These are phyloP conservation scores for Sclerotinia spermophila DNA, from an alignment of 2,329 filamentous ascomycete genomes.

Conservation along the genomic window DNA sequence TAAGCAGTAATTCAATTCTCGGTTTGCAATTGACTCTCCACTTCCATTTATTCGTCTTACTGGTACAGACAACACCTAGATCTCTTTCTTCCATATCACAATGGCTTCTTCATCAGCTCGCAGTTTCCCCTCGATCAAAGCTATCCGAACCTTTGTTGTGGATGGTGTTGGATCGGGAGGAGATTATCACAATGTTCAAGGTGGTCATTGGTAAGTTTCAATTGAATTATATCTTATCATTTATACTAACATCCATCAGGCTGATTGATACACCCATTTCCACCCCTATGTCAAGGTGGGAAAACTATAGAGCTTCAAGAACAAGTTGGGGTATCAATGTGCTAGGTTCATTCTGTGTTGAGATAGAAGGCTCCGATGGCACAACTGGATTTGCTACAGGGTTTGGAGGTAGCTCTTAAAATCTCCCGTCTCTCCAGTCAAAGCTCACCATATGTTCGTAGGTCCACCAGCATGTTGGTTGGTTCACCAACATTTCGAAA, in stretches of 20 bases:
- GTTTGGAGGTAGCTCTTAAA: conserved; percentile 62
- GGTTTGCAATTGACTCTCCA: neutral
- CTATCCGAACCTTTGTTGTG: conserved; percentile 69
- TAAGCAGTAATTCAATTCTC: neutral
- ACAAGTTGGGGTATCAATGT: conserved; percentile 97
- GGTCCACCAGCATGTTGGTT: conserved; percentile 91
- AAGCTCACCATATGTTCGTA: conserved; percentile 31
- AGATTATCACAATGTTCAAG: conserved; percentile 89
- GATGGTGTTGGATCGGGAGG: conserved; percentile 62
- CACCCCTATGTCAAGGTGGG: conserved; percentile 86
- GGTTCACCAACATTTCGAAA: conserved; percentile 86
- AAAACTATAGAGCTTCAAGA: conserved; percentile 79
- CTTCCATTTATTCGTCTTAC: neutral
- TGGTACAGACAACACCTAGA: neutral
- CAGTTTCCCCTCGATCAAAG: conserved; percentile 70
- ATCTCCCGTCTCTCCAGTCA: neutral
- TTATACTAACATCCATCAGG: conserved; percentile 49
- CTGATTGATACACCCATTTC: conserved; percentile 89
- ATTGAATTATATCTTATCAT: neutral
- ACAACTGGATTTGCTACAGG: conserved; percentile 93
- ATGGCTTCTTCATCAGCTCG: conserved; percentile 33
- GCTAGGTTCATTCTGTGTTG: conserved; percentile 84
- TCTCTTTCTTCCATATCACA: conserved; percentile 9
- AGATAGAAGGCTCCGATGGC: conserved; percentile 84
- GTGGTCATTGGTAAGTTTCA: conserved; percentile 59